Evolutionary conservation across 177 flowering plant species (phyloP).

Genomic region (Vitis hybrid): DNA sequence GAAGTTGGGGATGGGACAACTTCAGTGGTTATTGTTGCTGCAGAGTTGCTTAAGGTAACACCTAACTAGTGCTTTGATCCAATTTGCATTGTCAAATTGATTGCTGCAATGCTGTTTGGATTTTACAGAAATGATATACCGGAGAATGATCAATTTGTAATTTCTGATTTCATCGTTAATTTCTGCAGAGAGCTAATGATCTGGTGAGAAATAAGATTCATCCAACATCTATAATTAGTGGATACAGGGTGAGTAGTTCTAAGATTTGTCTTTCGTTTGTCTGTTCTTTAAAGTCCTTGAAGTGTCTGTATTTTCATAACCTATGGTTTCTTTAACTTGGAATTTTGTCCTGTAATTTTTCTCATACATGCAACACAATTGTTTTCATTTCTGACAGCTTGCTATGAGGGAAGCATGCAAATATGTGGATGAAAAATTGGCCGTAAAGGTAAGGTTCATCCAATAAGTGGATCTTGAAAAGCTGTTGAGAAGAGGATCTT

Average conservation of each 20-base stretch:
- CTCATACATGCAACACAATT: neutral
- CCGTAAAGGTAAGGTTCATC: constrained; percentile 61
- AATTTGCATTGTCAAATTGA: neutral
- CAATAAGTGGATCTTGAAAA: neutral
- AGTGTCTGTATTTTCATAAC: no score
- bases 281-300: neutral
- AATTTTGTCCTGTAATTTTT: neutral
- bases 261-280: neutral
- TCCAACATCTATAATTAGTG: constrained; percentile 96
- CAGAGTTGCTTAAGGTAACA: constrained; percentile 94
- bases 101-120: neutral
- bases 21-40: constrained; percentile 95
- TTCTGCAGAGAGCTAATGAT: constrained; percentile 90
- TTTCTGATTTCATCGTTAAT: neutral
- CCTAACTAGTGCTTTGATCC: neutral
- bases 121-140: neutral
- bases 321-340: neutral
- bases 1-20: constrained; percentile 99
- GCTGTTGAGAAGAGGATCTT: neutral
- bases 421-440: constrained; percentile 88
- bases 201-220: constrained; percentile 92
- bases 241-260: constrained; percentile 69
- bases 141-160: neutral
- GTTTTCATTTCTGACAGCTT: constrained; percentile 59
- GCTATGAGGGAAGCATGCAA: constrained; percentile 99